These are phyloP conservation scores for Tricholoma flavovirens DNA, from an alignment of 768 basidiomycete species.

Conservation along the genomic window DNA sequence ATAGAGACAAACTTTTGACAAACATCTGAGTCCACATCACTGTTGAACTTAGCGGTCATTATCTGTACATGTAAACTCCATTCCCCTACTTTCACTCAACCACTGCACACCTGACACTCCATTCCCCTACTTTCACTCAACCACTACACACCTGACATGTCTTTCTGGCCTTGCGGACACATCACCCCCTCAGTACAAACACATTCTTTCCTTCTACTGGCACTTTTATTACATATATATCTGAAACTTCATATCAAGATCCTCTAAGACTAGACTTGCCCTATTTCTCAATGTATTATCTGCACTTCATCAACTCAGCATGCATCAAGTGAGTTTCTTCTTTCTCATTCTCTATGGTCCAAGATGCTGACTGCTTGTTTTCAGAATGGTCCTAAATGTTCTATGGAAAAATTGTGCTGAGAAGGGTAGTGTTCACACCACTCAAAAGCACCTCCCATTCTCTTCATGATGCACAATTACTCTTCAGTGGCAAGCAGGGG, in stretches of 20 bases:
- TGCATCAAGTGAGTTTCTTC: no score
- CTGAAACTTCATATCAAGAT: background rate
- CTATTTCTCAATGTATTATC: background rate
- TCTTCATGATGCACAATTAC: background rate
- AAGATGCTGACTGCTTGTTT: background rate
- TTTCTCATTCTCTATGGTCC: background rate
- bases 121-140: no score
- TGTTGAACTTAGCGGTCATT: background rate
- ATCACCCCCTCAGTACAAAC: background rate
- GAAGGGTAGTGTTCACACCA: background rate
- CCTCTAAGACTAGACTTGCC: background rate
- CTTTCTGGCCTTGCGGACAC: background rate
- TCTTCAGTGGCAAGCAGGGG: background rate
- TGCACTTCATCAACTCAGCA: background rate
- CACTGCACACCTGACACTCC: no score
- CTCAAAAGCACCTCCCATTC: background rate
- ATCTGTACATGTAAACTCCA: background rate
- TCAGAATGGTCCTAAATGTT: background rate
- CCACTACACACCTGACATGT: no score
- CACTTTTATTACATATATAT: background rate
- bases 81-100: no score
- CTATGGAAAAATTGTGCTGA: background rate
- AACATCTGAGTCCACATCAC: background rate
- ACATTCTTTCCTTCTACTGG: background rate
- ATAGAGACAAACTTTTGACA: background rate